These are phyloP conservation scores for Phytophthora ramorum DNA, from an alignment of 352 stramenopile species.

Conservation along the genomic window DNA sequence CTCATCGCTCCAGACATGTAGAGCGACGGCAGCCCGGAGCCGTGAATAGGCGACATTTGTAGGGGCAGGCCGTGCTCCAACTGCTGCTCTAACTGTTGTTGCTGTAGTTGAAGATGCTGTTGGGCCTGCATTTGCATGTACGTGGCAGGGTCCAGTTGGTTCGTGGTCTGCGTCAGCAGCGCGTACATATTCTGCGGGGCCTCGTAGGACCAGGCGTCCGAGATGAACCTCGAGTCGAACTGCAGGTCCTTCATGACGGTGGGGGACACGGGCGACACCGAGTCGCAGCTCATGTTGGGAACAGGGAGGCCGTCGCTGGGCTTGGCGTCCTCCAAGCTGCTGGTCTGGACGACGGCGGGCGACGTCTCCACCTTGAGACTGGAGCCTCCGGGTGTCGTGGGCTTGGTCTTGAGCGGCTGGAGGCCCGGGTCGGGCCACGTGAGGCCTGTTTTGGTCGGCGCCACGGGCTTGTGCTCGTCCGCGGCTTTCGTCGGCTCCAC, in stretches of 20 bases:
- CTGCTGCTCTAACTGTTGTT: slow-evolving; percentile 42
- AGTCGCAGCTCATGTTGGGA: slow-evolving; percentile 35
- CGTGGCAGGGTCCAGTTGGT: slow-evolving; percentile 34
- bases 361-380: slow-evolving; percentile 33
- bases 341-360: slow-evolving; percentile 7
- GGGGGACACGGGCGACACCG: slow-evolving; percentile 36
- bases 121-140: slow-evolving; percentile 47
- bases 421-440: slow-evolving; percentile 29
- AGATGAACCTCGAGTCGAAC: slow-evolving; percentile 57
- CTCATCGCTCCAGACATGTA: slow-evolving; percentile 43
- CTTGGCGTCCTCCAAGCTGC: slow-evolving; percentile 18
- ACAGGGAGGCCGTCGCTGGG: slow-evolving; percentile 30
- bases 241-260: slow-evolving; percentile 48
- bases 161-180: slow-evolving; percentile 40
- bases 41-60: slow-evolving; percentile 39
- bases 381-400: slow-evolving; percentile 28
- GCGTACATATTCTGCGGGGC: slow-evolving; percentile 66
- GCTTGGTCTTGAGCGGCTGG: slow-evolving; percentile 24
- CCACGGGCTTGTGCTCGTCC: slow-evolving; percentile 22
- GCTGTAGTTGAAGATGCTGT: slow-evolving; percentile 41
- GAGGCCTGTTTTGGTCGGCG: slow-evolving; percentile 6
- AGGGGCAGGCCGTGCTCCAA: slow-evolving; percentile 21
- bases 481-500: slow-evolving; percentile 7
- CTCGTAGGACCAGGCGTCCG: slow-evolving; percentile 54
- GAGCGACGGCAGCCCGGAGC: slow-evolving; percentile 33